phyloP scores from a whole-genome alignment of 2,329 filamentous ascomycete species.

The Boeremia exigua region DNA sequence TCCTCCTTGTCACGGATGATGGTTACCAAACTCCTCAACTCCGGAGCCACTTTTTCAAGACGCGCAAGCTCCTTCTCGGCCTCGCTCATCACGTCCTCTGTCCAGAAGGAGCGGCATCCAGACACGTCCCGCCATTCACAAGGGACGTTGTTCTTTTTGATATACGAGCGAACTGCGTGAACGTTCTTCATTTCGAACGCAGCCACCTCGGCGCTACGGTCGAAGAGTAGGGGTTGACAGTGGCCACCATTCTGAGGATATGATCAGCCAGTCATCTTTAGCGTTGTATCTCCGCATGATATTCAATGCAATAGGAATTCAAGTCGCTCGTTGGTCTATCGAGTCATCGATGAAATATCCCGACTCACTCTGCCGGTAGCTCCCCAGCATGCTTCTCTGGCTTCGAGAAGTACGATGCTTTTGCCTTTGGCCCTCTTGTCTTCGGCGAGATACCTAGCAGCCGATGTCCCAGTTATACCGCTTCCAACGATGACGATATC shows the following conservation, averaged over 20 bases:
- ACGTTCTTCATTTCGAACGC: constrained; percentile 77
- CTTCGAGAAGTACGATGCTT: constrained; percentile 75
- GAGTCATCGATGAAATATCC: neutral
- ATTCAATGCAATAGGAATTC: too few species aligned
- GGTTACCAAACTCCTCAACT: constrained; percentile 57
- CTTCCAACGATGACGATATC: constrained; percentile 77
- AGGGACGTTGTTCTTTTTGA: constrained; percentile 63
- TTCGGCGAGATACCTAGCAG: constrained; percentile 66
- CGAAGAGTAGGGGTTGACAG: constrained; percentile 75
- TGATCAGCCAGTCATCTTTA: neutral
- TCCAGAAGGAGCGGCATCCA: constrained; percentile 70
- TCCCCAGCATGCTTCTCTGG: constrained; percentile 79
- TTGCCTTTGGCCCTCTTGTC: constrained; percentile 52
- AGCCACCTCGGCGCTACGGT: constrained; percentile 64
- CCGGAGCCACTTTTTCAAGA: constrained; percentile 61
- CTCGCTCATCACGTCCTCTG: constrained; percentile 60
- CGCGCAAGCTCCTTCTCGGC: constrained; percentile 59
- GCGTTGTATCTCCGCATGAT: too few species aligned
- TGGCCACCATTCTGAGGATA: constrained; percentile 61
- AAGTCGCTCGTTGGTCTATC: neutral
- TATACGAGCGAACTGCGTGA: constrained; percentile 63
- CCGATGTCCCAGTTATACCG: constrained; percentile 78
- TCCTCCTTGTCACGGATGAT: constrained; percentile 50
- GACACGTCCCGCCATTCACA: constrained; percentile 73
- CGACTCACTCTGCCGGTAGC: constrained; percentile 76